Percentiles rank a stretch among this genome's conserved stretches.
Conservation (phyloP, 805 yeast genomes). For the Nakazawaea molendinolei region DNA sequence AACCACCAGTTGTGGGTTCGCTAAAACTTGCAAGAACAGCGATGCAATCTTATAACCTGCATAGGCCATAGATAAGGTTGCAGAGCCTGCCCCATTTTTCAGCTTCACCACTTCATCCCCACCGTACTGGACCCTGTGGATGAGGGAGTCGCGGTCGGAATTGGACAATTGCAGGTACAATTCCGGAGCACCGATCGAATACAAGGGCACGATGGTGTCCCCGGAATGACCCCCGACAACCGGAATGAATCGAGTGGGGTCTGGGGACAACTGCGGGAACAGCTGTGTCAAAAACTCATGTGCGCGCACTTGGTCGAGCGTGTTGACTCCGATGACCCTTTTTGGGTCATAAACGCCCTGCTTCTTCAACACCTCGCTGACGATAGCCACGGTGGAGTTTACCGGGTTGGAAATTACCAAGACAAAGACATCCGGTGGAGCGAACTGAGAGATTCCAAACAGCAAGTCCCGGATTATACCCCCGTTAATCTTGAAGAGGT, state of each 20-base stretch:
- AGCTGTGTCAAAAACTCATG: constrained; percentile 64
- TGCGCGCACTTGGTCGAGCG: constrained; percentile 82
- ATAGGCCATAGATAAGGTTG: constrained; percentile 89
- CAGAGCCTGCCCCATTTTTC: constrained; percentile 90
- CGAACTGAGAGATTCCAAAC: constrained; percentile 38
- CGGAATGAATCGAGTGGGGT: constrained; percentile 40
- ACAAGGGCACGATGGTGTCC: constrained; percentile 85
- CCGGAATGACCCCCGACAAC: constrained; percentile 96
- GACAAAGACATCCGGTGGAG: constrained; percentile 69
- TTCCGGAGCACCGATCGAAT: constrained; percentile 36
- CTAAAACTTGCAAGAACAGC: constrained; percentile 28
- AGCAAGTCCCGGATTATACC: constrained; percentile 45
- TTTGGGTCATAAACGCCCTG: constrained; percentile 63
- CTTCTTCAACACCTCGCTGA: constrained; percentile 70
- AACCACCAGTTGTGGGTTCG: constrained; percentile 21
- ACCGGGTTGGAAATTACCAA: constrained; percentile 90
- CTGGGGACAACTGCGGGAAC: constrained; percentile 27
- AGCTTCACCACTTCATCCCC: constrained; percentile 96
- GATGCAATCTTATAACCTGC: constrained; percentile 76
- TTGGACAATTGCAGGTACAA: constrained; percentile 22
- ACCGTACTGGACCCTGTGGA: constrained; percentile 90
- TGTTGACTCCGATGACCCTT: constrained; percentile 82
- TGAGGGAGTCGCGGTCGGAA: constrained; percentile 38
- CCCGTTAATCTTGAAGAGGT: constrained; percentile 52
- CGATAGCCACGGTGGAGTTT: constrained; percentile 87